These are phyloP conservation scores for Tylopilus vinaceipallidus DNA, from an alignment of 768 basidiomycete species.

Conservation along the genomic window DNA sequence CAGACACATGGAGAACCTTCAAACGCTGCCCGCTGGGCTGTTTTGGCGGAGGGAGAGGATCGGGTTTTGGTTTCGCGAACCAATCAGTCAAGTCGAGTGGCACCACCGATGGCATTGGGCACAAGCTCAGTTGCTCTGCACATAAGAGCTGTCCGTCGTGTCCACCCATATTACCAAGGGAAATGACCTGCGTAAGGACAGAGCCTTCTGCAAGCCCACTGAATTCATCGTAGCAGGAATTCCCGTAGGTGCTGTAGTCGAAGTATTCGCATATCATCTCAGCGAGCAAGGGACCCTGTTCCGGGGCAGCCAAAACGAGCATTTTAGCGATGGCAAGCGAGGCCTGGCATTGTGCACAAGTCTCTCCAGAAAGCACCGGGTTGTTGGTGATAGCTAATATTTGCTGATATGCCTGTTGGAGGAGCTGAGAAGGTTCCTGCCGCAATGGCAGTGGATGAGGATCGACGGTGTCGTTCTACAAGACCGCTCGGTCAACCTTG, in stretches of 20 bases:
- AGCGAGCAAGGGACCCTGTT: slow-evolving; percentile 40
- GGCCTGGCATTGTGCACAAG: slow-evolving; percentile 41
- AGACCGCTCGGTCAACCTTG: neutral
- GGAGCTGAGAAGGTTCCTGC: slow-evolving; percentile 33
- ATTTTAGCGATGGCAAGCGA: slow-evolving; percentile 41
- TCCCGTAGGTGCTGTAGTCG: slow-evolving; percentile 30
- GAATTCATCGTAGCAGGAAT: slow-evolving; percentile 35
- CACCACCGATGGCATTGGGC: slow-evolving; percentile 38
- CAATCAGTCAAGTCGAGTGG: too few relatives aligned
- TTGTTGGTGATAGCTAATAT: slow-evolving; percentile 38
- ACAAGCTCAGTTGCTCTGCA: slow-evolving; percentile 34
- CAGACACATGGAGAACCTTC: slow-evolving; percentile 49
- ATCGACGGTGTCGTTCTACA: slow-evolving; percentile 43
- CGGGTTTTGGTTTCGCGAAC: slow-evolving; percentile 53
- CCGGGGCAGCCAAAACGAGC: slow-evolving; percentile 41
- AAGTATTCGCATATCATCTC: slow-evolving; percentile 44
- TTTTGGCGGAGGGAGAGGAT: slow-evolving; percentile 40
- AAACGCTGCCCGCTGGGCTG: slow-evolving; percentile 43
- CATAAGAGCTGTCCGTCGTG: slow-evolving; percentile 45
- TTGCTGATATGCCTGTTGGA: slow-evolving; percentile 38
- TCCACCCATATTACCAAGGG: slow-evolving; percentile 45
- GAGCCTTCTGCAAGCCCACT: slow-evolving; percentile 38
- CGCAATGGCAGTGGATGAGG: slow-evolving; percentile 42
- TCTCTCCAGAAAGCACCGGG: slow-evolving; percentile 35
- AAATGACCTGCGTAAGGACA: slow-evolving; percentile 46